A percentile compares a stretch with the other conserved stretches of the same genome.
Evolutionary conservation across 768 basidiomycete species (phyloP).

Genomic region (Pholiota conissans): DNA sequence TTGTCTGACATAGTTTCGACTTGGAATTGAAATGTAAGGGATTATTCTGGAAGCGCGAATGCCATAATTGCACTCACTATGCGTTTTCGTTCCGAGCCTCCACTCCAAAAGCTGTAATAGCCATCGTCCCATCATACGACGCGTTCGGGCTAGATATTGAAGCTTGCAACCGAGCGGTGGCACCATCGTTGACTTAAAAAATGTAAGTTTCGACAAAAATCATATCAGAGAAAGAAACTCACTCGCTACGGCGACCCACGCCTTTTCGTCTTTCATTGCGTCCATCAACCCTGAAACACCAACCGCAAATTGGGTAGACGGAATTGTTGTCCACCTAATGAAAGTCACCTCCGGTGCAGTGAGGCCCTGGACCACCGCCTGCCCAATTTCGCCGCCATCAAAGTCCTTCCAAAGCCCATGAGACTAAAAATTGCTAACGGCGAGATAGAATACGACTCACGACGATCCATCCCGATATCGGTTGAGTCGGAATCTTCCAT

Average conservation of each 20-base stretch:
- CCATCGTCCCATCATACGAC: slow-evolving; percentile 48
- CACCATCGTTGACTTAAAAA: slow-evolving; percentile 45
- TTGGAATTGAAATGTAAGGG: slow-evolving; percentile 12
- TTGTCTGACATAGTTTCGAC: slow-evolving; percentile 31
- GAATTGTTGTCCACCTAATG: slow-evolving; percentile 14
- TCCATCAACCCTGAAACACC: slow-evolving; percentile 39
- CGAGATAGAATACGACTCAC: not conserved
- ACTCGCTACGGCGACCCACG: slow-evolving; percentile 57
- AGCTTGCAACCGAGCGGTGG: slow-evolving; percentile 34
- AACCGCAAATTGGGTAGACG: slow-evolving; percentile 40
- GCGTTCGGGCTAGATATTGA: slow-evolving; percentile 40
- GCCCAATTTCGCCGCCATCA: slow-evolving; percentile 53
- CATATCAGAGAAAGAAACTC: slow-evolving; percentile 16
- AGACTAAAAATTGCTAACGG: not conserved
- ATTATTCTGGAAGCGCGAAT: not conserved
- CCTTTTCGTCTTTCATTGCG: slow-evolving; percentile 45
- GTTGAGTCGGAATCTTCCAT: slow-evolving; percentile 40
- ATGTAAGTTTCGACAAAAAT: not conserved
- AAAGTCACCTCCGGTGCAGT: not conserved
- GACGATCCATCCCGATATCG: slow-evolving; percentile 23
- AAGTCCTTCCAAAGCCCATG: slow-evolving; percentile 48
- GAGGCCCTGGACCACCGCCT: slow-evolving; percentile 36
- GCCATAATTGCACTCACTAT: slow-evolving; percentile 40
- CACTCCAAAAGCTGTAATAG: slow-evolving; percentile 46
- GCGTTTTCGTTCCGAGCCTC: slow-evolving; percentile 63